These are phyloP conservation scores for Alternaria sp. DNA, from an alignment of 2,329 filamentous ascomycete genomes.

Conservation along the genomic window DNA sequence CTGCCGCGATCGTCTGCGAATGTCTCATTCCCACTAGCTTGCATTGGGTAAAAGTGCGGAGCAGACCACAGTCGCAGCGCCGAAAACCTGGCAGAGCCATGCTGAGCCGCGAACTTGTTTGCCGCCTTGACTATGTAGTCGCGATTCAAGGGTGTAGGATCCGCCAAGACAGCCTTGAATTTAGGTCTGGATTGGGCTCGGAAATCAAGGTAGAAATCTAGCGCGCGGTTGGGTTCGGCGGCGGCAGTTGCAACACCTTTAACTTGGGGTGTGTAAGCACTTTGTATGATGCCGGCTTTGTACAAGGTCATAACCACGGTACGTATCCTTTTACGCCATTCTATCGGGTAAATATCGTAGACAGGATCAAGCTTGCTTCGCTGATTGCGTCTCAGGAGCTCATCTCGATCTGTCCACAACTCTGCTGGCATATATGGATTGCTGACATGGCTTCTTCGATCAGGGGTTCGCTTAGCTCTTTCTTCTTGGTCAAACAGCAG, in stretches of 20 bases:
- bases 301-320: constrained; percentile 54
- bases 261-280: constrained; percentile 32
- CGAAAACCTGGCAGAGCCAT: constrained; percentile 49
- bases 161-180: constrained; percentile 36
- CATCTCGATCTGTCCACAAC: constrained; percentile 51
- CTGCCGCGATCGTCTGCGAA: constrained; percentile 55
- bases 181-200: constrained; percentile 34
- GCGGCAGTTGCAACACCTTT: constrained; percentile 49
- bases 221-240: constrained; percentile 45
- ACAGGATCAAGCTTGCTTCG: constrained; percentile 9
- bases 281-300: constrained; percentile 53
- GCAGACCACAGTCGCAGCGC: constrained; percentile 57
- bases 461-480: constrained; percentile 48
- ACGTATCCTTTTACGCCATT: constrained; percentile 52
- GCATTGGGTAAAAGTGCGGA: constrained; percentile 59
- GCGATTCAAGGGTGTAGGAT: constrained; percentile 43
- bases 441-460: constrained; percentile 48
- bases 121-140: constrained; percentile 43
- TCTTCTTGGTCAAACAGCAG: constrained; percentile 51
- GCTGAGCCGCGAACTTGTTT: constrained; percentile 33
- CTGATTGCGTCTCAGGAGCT: constrained; percentile 23
- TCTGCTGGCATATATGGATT: constrained; percentile 46
- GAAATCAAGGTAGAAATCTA: constrained; percentile 46
- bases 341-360: constrained; percentile 42
- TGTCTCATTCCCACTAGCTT: constrained; percentile 47